A percentile compares a stretch with the other conserved stretches of the same genome.
Evolutionary conservation across 345 rosid genomes (phyloP).

Genomic region (Hirschfeldia incana): DNA sequence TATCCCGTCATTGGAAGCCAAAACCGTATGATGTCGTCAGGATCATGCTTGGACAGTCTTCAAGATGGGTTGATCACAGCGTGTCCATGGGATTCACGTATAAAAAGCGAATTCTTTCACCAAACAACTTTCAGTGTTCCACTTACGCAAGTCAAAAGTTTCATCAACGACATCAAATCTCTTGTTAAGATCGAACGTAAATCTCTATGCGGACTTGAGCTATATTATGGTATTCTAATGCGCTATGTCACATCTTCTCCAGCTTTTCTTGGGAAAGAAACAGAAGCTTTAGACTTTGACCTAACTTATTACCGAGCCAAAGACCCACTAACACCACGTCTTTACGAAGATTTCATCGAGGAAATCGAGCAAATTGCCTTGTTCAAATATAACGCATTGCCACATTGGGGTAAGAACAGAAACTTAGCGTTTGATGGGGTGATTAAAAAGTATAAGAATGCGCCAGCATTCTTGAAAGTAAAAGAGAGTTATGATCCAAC

Average conservation of each 20-base stretch:
- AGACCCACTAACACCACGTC: constrained; percentile 59
- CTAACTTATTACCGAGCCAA: constrained; percentile 67
- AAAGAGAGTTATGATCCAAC: constrained; percentile 56
- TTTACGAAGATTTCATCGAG: constrained; percentile 59
- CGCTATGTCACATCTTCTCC: constrained; percentile 66
- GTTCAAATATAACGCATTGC: constrained; percentile 63
- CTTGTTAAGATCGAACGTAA: constrained; percentile 48
- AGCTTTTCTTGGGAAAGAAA: constrained; percentile 68
- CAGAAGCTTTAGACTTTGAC: constrained; percentile 73
- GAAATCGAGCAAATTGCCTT: constrained; percentile 77
- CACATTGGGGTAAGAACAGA: constrained; percentile 86
- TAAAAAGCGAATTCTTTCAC: constrained; percentile 61
- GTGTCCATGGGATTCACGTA: constrained; percentile 70
- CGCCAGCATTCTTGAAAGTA: constrained; percentile 45
- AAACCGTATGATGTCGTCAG: constrained; percentile 65
- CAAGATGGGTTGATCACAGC: constrained; percentile 52
- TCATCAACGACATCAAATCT: constrained; percentile 62
- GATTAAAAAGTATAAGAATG: constrained; percentile 51
- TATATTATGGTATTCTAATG: constrained; percentile 68
- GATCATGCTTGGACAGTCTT: constrained; percentile 64
- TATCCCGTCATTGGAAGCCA: constrained; percentile 74
- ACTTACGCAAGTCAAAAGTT: constrained; percentile 45
- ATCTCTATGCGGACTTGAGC: constrained; percentile 57
- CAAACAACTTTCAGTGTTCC: constrained; percentile 56
- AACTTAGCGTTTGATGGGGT: constrained; percentile 60